phyloP scores from a whole-genome alignment of 148 eudicot species.

The Camellia granthamiana region DNA sequence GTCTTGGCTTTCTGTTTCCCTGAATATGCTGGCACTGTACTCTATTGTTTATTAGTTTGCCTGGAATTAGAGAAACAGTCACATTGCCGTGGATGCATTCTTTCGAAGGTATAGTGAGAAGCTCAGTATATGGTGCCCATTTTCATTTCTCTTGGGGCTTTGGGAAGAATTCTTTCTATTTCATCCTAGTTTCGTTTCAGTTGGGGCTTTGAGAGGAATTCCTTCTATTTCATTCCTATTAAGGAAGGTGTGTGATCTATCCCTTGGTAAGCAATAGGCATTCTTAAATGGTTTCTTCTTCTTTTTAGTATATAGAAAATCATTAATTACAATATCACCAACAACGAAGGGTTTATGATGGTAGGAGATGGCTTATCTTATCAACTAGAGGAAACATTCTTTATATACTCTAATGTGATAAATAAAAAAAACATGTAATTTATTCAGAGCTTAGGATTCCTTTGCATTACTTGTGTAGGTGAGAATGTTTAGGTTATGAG shows the following conservation, averaged over 20 bases:
- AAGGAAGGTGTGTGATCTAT: too few species aligned
- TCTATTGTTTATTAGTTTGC: not conserved
- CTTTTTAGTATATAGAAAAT: too few species aligned
- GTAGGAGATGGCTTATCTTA: not conserved
- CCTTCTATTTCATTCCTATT: too few species aligned
- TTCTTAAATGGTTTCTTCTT: too few species aligned
- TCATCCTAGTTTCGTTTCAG: too few species aligned
- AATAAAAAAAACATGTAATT: not conserved
- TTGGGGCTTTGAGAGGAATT: too few species aligned
- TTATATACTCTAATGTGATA: not conserved
- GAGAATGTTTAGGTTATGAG: not conserved
- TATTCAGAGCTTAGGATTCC: not conserved
- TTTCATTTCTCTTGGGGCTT: not conserved
- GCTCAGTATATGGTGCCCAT: not conserved
- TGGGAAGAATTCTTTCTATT: not conserved
- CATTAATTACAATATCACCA: not conserved
- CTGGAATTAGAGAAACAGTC: not conserved
- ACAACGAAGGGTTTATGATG: not conserved
- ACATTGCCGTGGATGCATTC: not conserved
- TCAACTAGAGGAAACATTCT: not conserved
- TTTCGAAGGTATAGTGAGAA: not conserved
- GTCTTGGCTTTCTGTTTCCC: too few species aligned
- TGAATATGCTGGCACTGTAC: not conserved
- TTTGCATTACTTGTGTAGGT: not conserved
- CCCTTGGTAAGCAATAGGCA: too few species aligned